Conservation (phyloP, 1,284 basidiomycete genomes). For the Pseudozyma pruni region DNA sequence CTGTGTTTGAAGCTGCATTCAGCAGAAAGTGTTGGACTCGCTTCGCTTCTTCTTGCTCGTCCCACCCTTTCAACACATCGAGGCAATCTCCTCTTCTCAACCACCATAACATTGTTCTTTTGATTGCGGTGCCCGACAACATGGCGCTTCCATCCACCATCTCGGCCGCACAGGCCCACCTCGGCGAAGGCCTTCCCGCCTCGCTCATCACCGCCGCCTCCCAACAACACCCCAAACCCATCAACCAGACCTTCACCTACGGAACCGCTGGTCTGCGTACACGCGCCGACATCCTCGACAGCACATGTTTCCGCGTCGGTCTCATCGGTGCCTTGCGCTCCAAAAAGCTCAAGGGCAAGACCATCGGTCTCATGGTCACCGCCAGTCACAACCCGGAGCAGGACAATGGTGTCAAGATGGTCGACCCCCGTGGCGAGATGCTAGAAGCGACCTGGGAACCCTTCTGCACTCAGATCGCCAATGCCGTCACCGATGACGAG, state of each 20-base stretch:
- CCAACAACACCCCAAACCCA: conserved; percentile 70
- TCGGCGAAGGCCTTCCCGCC: conserved; percentile 47
- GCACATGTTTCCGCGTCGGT: conserved; percentile 91
- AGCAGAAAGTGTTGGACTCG: conserved; percentile 3
- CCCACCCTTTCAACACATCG: background rate
- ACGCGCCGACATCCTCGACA: conserved; percentile 84
- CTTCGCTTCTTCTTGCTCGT: background rate
- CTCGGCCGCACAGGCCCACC: conserved; percentile 42
- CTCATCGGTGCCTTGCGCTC: conserved; percentile 89
- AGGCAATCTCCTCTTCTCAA: background rate
- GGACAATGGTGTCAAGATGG: conserved; percentile 98
- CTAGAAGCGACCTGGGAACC: conserved; percentile 93
- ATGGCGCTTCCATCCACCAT: conserved; percentile 54
- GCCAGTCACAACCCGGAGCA: conserved; percentile 97
- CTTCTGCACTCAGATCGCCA: conserved; percentile 88
- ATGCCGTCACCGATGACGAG: conserved; percentile 79
- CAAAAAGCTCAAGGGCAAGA: conserved; percentile 87
- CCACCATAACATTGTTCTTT: conserved; percentile 3
- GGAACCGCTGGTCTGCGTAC: conserved; percentile 96
- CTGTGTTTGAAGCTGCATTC: background rate
- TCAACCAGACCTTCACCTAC: conserved; percentile 77
- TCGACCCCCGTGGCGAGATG: conserved; percentile 99
- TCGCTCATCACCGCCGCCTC: conserved; percentile 52
- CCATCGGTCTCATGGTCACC: conserved; percentile 98
- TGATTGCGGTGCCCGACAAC: background rate